Conservation (phyloP, 805 yeast species). For the Kluyveromyces wickerhamii region DNA sequence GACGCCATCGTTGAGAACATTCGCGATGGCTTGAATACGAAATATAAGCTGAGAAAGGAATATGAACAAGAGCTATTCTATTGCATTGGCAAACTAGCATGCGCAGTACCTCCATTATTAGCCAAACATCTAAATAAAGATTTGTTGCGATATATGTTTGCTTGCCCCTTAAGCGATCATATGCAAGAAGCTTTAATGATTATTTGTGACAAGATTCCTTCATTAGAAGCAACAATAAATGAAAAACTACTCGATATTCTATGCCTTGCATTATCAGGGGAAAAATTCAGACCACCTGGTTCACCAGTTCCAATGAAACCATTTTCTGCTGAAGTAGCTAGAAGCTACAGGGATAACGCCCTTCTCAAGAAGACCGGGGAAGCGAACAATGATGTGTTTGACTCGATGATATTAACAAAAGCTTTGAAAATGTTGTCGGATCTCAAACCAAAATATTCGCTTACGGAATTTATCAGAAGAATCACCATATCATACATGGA, state of each 20-base stretch:
- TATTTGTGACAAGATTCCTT: conserved; percentile 67
- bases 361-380: conserved; percentile 58
- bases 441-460: conserved; percentile 67
- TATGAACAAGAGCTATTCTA: conserved; percentile 81
- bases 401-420: conserved; percentile 53
- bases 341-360: conserved; percentile 69
- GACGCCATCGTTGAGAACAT: conserved; percentile 82
- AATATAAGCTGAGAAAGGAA: conserved; percentile 51
- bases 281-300: conserved; percentile 75
- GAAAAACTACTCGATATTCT: conserved; percentile 62
- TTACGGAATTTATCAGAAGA: conserved; percentile 80
- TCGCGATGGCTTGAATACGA: conserved; percentile 60
- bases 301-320: conserved; percentile 60
- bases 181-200: conserved; percentile 69
- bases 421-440: conserved; percentile 69
- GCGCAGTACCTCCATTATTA: conserved; percentile 87
- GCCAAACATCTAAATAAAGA: conserved; percentile 83
- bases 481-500: conserved; percentile 81
- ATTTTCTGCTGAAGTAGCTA: conserved; percentile 59
- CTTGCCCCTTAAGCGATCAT: conserved; percentile 76
- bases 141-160: conserved; percentile 66
- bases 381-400: conserved; percentile 37
- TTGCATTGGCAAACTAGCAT: conserved; percentile 79
- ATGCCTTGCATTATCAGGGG: conserved; percentile 73
- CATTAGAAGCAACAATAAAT: conserved; percentile 65